phyloP scores from a whole-genome alignment of 192 early-diverging fungal species.

The Entomortierella beljakovae region DNA sequence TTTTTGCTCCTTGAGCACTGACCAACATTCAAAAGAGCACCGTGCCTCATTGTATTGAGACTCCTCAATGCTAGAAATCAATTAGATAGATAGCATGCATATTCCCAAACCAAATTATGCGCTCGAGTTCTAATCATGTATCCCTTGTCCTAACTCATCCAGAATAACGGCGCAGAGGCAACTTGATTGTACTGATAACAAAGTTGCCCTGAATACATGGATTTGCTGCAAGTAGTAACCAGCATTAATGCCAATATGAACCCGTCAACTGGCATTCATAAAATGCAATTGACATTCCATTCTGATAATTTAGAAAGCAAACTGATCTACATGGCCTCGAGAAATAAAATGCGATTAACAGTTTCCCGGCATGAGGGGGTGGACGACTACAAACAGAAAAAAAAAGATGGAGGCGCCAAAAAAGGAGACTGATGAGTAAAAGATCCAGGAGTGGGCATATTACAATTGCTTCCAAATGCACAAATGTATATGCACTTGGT shows the following conservation, averaged over 20 bases:
- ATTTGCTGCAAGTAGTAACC: not conserved
- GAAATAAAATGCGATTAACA: not conserved
- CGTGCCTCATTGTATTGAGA: not conserved
- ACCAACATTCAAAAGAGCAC: slow-evolving; percentile 6
- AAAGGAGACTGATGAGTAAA: slow-evolving; percentile 24
- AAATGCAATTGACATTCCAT: slow-evolving; percentile 18
- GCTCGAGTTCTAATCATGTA: not conserved
- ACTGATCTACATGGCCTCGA: slow-evolving; percentile 16
- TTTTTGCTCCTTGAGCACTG: slow-evolving; percentile 13
- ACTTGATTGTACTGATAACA: too few relatives aligned
- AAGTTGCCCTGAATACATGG: not conserved
- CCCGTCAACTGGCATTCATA: not conserved
- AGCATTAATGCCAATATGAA: not conserved
- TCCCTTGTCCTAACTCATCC: not conserved
- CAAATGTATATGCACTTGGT: slow-evolving; percentile 14
- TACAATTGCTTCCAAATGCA: slow-evolving; percentile 25
- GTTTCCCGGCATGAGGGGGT: slow-evolving; percentile 19
- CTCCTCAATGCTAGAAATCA: not conserved
- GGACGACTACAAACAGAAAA: not conserved
- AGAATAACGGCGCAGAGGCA: slow-evolving; percentile 3
- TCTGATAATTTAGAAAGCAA: not conserved
- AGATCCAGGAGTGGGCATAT: slow-evolving; percentile 29
- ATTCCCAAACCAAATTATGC: not conserved
- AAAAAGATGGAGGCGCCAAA: slow-evolving; percentile 24
- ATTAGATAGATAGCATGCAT: slow-evolving; percentile 3